A percentile compares a stretch with the other conserved stretches of the same genome.
phyloP scores from a whole-genome alignment of 1,284 basidiomycete genomes.

The Apiotrichum laibachii region DNA sequence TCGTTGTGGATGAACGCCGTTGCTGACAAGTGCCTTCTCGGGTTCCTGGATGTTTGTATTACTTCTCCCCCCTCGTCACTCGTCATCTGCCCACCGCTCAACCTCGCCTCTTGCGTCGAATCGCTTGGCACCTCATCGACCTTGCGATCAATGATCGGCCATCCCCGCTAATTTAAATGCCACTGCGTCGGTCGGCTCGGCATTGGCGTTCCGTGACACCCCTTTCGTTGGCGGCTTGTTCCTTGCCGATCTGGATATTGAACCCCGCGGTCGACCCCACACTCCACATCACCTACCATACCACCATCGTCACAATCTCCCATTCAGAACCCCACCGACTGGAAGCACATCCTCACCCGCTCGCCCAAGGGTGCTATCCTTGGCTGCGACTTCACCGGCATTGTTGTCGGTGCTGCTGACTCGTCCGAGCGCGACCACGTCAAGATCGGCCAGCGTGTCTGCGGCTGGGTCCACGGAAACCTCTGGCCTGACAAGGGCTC shows the following conservation, averaged over 20 bases:
- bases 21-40: background rate
- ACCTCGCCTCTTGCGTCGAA: background rate
- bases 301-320: background rate
- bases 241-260: no score
- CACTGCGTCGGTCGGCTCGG: no score
- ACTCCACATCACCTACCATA: background rate
- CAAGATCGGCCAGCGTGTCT: constrained; percentile 54
- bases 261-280: no score
- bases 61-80: no score
- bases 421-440: constrained; percentile 9
- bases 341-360: constrained; percentile 31
- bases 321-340: constrained; percentile 45
- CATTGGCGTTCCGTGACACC: no score
- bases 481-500: constrained; percentile 44
- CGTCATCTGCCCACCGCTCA: background rate
- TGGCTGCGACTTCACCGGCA: constrained; percentile 52
- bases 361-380: constrained; percentile 13
- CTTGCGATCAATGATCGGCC: no score
- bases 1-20: no score
- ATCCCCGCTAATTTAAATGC: no score
- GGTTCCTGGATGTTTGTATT: background rate
- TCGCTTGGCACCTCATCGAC: background rate
- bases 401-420: constrained; percentile 44
- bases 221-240: no score
- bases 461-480: constrained; percentile 55